Conservation (phyloP, 1,284 basidiomycete species). For the Ganoderma lingzhi region DNA sequence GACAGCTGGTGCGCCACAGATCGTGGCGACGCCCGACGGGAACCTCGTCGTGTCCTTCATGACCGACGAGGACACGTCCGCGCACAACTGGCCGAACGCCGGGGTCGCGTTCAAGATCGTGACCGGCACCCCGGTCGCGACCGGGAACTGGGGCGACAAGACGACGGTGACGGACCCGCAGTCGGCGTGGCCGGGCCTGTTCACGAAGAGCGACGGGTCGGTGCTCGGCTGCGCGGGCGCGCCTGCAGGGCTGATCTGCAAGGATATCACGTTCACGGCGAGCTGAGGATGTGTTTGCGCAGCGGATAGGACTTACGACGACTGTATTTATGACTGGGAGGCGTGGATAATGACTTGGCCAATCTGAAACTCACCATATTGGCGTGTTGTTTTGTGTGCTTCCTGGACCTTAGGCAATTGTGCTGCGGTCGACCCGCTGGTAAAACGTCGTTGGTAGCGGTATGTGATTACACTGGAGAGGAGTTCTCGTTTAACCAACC, state of each 20-base stretch:
- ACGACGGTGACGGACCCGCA: slow-evolving; percentile 17
- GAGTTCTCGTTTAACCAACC: neutral
- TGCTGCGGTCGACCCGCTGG: neutral
- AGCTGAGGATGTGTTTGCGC: slow-evolving; percentile 4
- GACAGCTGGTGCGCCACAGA: slow-evolving; percentile 19
- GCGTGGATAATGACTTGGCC: too few species aligned
- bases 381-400: neutral
- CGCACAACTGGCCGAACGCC: neutral
- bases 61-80: slow-evolving; percentile 2
- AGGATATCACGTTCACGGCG: slow-evolving; percentile 14
- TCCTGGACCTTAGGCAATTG: neutral
- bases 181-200: slow-evolving; percentile 7
- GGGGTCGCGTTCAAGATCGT: slow-evolving; percentile 22
- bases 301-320: neutral
- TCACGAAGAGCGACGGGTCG: slow-evolving; percentile 15
- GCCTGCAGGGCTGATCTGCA: slow-evolving; percentile 19
- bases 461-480: neutral
- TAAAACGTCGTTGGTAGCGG: neutral
- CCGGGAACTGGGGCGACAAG: slow-evolving; percentile 15
- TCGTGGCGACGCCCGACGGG: slow-evolving; percentile 2
- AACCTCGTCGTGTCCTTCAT: slow-evolving; percentile 1
- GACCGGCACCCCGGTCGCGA: slow-evolving; percentile 13
- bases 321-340: neutral
- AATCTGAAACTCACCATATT: too few species aligned
- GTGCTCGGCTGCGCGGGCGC: slow-evolving; percentile 9